Base-by-base conservation (phyloP, 1,284 basidiomycete genomes). In the Cryptococcus maquisensis region DNA sequence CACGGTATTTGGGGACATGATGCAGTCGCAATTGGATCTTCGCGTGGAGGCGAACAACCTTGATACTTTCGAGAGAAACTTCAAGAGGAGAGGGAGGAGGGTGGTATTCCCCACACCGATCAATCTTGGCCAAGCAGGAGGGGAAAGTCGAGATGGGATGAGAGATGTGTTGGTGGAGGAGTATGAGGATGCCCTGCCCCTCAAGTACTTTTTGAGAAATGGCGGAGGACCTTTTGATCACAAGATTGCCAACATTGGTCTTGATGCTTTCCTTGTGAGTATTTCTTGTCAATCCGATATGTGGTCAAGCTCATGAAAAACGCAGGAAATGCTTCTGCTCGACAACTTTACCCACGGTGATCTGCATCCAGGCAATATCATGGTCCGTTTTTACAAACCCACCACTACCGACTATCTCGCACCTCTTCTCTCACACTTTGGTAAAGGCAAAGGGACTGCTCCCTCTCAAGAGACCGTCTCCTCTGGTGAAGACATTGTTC, bases 311-410 rank as follows among this genome's bases (percentile, higher is more conserved):
- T 20, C 42, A 28, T 3, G 23, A 12, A 32, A 4, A 13, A 3
- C 15, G 12, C 38, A 94, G 89, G 92, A 97, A 77, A 99, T 99
- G 95, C 83, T 99, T 21, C 80, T 99, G 1, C 80, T 98, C 45
- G 95, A 99, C 77, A 98, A 99, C 75, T 99, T 97, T 76, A 93
- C 95, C 2, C 95, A 98, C 73, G 86, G 94, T 3, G 95, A 96
- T 74, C 81, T 96, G 24, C 76, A 77, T 54, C 76, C 76, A 0
- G 95, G 95, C 28, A 97, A 97, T 74, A 95, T 97, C 75, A 92
- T 98, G 87, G 86, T 97, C 78, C 95, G 94, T 72, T 96, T 98
- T 76, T 86, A 86, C 72, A 88, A 87, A 70, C 89, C 89, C 0
- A 80, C 83, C 8, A 81, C 84, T 1, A 85, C 84, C 2, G 76